Base-by-base conservation (phyloP, 257 asterid species). In the Solanum dulcamara region DNA sequence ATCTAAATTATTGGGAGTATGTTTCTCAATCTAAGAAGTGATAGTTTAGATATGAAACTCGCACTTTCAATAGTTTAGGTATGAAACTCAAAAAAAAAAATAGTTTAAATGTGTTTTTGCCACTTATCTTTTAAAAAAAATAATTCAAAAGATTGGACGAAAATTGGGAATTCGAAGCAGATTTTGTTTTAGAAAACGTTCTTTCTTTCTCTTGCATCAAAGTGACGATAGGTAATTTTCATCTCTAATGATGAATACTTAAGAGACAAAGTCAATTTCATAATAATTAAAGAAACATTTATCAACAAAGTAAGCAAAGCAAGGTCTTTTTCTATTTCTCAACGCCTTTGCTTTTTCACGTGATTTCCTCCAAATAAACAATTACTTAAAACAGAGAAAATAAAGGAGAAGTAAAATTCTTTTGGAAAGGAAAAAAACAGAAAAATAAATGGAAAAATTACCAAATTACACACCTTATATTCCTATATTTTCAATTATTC, bases 341-440 rank as follows among this genome's bases (percentile, higher is more conserved):
- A 37, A 79, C 42, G 32, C 18, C 55, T 60, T 74, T 24, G 68
- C 92, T 90, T 93, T 93, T 88, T 90, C 88, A 93, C 95, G 94
- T 91, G 94, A 93, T 93, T 92, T 90, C 88, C 95, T 93, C 93
- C 28, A 53, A 33, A 62, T 81, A 33, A 87, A 85, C 68, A 44
- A 74, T 24, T 66, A 66, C 17, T 37, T 10, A 37, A n/a, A 12
- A 44, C 33, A 6, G 5, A 74, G 11, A n/a, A 44, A 74, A 84
- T 12, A 59, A 64, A 51, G 20, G 20, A 33, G 18, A 86, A 4
- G 51, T 17, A 44, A 53, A 46, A 53, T 53, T 46, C 42, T 81
- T 72, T 48, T 42, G 5, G 60, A 2, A 53, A 53, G 26, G 60
- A n/a, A 51, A 30, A 44, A 35, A n/a, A 48, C 24, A 15, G 57